Evolutionary conservation across 192 early-diverging fungal species (phyloP).

Genomic region (Linnemannia elongata): DNA sequence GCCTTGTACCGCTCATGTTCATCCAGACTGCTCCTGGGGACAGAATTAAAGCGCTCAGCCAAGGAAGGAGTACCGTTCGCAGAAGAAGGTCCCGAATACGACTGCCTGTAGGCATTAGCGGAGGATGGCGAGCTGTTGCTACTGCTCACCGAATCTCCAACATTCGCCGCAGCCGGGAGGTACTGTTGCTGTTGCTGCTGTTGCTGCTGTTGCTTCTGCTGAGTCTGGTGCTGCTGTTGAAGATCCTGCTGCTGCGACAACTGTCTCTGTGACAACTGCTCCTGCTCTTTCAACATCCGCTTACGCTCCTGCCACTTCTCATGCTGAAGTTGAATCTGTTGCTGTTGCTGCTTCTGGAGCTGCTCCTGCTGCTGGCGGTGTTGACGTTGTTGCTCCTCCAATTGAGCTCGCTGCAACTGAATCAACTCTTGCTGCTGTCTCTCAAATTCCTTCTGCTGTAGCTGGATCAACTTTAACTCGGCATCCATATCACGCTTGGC

Average conservation of each 20-base stretch:
- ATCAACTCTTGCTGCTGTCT: constrained; percentile 42
- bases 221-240: constrained; percentile 29
- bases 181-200: constrained; percentile 24
- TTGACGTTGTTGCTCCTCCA: constrained; percentile 50
- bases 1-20: constrained; percentile 11
- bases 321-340: constrained; percentile 48
- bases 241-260: constrained; percentile 35
- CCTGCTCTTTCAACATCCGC: constrained; percentile 45
- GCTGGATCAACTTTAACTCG: constrained; percentile 43
- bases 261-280: constrained; percentile 26
- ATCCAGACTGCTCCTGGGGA: constrained; percentile 13
- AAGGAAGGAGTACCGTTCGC: neutral
- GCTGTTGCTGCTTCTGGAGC: constrained; percentile 40
- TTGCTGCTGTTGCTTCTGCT: constrained; percentile 29
- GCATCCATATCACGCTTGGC: constrained; percentile 40
- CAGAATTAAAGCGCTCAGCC: neutral
- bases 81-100: neutral
- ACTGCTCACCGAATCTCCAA: constrained; percentile 1
- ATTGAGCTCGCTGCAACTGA: constrained; percentile 13
- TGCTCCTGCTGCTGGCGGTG: constrained; percentile 44
- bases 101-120: neutral
- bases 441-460: constrained; percentile 53
- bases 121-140: neutral
- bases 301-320: constrained; percentile 56
- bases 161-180: neutral